phyloP scores from a whole-genome alignment of 805 yeast genomes.

The Pachysolen tannophilus region DNA sequence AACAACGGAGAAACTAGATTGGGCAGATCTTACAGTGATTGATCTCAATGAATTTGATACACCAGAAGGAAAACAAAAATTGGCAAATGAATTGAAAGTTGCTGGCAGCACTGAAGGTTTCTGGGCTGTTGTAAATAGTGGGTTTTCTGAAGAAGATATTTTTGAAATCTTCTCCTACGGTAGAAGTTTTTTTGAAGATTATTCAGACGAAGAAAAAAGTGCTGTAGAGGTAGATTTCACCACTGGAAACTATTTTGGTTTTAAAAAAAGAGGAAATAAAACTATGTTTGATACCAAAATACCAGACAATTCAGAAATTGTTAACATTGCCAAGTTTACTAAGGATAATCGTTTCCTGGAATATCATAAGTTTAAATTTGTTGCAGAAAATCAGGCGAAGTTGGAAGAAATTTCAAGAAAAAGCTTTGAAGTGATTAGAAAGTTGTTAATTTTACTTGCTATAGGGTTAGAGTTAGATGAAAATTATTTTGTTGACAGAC shows the following conservation, averaged over 20 bases:
- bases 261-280: constrained; percentile 24
- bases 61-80: constrained; percentile 20
- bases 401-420: constrained; percentile 18
- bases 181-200: constrained; percentile 19
- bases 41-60: constrained; percentile 22
- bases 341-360: constrained; percentile 10
- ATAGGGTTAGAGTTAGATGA: constrained; percentile 26
- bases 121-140: constrained; percentile 22
- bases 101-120: constrained; percentile 26
- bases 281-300: constrained; percentile 24
- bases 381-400: constrained; percentile 17
- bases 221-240: constrained; percentile 20
- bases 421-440: constrained; percentile 18
- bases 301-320: constrained; percentile 22
- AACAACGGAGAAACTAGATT: constrained; percentile 21
- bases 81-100: constrained; percentile 20
- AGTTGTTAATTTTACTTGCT: constrained; percentile 24
- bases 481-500: constrained; percentile 24
- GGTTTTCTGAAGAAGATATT: constrained; percentile 20
- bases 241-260: constrained; percentile 26
- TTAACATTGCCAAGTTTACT: constrained; percentile 27
- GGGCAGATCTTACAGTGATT: constrained; percentile 24
- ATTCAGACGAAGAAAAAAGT: constrained; percentile 21
- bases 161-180: constrained; percentile 22
- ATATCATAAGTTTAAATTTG: constrained; percentile 16